Conservation (phyloP, 1,284 basidiomycete species). For the Hemileia vastatrix region DNA sequence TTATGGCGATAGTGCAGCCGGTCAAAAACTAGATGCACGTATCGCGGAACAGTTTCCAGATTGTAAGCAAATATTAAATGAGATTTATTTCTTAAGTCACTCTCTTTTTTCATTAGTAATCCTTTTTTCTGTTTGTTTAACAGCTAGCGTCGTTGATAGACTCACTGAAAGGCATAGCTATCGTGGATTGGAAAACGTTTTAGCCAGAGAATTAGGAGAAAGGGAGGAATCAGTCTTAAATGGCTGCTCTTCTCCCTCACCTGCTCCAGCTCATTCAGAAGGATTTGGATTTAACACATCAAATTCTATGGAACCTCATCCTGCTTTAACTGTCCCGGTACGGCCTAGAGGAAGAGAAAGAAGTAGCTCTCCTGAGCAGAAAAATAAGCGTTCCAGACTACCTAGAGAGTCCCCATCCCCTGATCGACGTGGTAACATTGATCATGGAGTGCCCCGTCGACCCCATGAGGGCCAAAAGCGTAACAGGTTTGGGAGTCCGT, state of each 20-base stretch:
- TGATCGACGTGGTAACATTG: conserved; percentile 5
- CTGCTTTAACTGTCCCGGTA: not conserved
- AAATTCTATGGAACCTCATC: not conserved
- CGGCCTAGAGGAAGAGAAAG: conserved; percentile 13
- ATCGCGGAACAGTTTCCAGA: conserved; percentile 77
- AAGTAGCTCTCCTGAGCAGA: conserved; percentile 18
- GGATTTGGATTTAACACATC: conserved; percentile 11
- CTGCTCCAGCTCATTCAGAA: conserved; percentile 5
- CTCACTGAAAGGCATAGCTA: conserved; percentile 19
- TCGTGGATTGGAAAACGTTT: conserved; percentile 7
- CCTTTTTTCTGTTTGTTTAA: not conserved
- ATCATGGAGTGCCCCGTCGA: not conserved
- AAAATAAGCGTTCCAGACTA: conserved; percentile 8
- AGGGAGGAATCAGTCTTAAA: too few species aligned
- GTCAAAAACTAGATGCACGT: conserved; percentile 77
- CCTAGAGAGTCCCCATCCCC: conserved; percentile 6
- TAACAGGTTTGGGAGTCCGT: conserved; percentile 10
- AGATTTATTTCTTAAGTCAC: not conserved
- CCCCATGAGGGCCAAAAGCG: conserved; percentile 14
- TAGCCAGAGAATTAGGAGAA: conserved; percentile 20
- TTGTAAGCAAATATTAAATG: conserved; percentile 49
- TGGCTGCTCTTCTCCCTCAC: conserved; percentile 21
- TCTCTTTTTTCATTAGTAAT: too few species aligned
- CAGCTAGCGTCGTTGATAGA: conserved; percentile 15
- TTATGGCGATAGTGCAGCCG: conserved; percentile 81